A percentile compares a stretch with the other conserved stretches of the same genome.
These are phyloP conservation scores for Penstemon davidsonii DNA, from an alignment of 257 asterid species.

Conservation along the genomic window DNA sequence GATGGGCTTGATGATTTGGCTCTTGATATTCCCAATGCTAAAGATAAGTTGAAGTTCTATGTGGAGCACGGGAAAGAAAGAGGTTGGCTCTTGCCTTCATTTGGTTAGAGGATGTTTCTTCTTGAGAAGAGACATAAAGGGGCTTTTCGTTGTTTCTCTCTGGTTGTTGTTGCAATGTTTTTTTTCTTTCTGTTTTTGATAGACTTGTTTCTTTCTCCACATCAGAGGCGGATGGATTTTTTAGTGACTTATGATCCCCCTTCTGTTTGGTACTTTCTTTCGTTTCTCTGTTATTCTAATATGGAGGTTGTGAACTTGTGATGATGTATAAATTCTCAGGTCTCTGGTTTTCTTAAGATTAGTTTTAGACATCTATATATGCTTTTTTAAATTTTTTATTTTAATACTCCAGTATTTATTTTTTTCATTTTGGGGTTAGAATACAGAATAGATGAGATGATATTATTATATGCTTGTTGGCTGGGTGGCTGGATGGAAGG, in stretches of 20 bases:
- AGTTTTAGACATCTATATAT: not conserved
- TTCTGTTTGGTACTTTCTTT: not conserved
- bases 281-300: slow-evolving; percentile 4
- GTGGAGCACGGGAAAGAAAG: slow-evolving; percentile 53
- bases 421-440: not conserved
- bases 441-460: not conserved
- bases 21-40: slow-evolving; percentile 91
- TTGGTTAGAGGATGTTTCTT: slow-evolving; percentile 31
- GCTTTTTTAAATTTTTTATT: not conserved
- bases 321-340: slow-evolving; percentile 33
- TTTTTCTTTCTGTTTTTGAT: slow-evolving; percentile 1
- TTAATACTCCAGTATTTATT: not conserved
- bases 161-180: slow-evolving; percentile 34
- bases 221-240: slow-evolving; percentile 28
- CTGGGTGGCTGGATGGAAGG: too few relatives aligned
- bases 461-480: too few relatives aligned
- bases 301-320: not conserved
- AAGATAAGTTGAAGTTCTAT: slow-evolving; percentile 68
- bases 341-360: slow-evolving; percentile 16
- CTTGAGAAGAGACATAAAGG: not conserved
- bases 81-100: slow-evolving; percentile 65
- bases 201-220: slow-evolving; percentile 20
- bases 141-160: slow-evolving; percentile 8
- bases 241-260: slow-evolving; percentile 2
- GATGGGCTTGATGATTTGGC: slow-evolving; percentile 95